These are phyloP conservation scores for Adansonia gregorii DNA, from an alignment of 441 rosid genomes.

Conservation along the genomic window DNA sequence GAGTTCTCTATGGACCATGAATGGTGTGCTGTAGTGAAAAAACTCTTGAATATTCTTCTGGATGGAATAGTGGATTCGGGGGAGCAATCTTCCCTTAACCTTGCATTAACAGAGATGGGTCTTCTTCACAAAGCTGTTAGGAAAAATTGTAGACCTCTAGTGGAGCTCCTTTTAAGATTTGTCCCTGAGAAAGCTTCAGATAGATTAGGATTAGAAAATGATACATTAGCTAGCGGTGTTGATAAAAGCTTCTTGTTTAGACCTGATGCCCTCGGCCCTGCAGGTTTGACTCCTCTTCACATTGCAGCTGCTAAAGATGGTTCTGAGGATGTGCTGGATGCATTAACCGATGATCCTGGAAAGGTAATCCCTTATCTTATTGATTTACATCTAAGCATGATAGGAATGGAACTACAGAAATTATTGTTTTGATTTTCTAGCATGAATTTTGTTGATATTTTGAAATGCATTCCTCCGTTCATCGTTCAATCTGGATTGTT, in stretches of 20 bases:
- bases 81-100: constrained; percentile 50
- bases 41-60: constrained; percentile 65
- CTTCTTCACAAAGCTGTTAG: constrained; percentile 87
- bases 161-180: constrained; percentile 73
- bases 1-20: constrained; percentile 91
- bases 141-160: constrained; percentile 75
- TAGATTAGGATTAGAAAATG: constrained; percentile 31
- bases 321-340: constrained; percentile 81
- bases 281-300: constrained; percentile 96
- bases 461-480: neutral
- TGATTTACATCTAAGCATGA: constrained; percentile 22
- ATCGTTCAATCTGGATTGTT: constrained; percentile 5
- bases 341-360: constrained; percentile 80
- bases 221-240: constrained; percentile 31
- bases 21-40: constrained; percentile 88
- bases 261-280: constrained; percentile 81
- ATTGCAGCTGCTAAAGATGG: constrained; percentile 97
- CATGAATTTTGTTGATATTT: constrained; percentile 8
- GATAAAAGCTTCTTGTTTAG: constrained; percentile 51
- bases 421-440: neutral
- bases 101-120: constrained; percentile 67
- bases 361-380: constrained; percentile 52
- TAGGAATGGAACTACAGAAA: neutral
- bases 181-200: constrained; percentile 46
- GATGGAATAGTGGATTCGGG: constrained; percentile 63